Conservation (phyloP, 1,139 yeast genomes). For the Kodamaea sp. region DNA sequence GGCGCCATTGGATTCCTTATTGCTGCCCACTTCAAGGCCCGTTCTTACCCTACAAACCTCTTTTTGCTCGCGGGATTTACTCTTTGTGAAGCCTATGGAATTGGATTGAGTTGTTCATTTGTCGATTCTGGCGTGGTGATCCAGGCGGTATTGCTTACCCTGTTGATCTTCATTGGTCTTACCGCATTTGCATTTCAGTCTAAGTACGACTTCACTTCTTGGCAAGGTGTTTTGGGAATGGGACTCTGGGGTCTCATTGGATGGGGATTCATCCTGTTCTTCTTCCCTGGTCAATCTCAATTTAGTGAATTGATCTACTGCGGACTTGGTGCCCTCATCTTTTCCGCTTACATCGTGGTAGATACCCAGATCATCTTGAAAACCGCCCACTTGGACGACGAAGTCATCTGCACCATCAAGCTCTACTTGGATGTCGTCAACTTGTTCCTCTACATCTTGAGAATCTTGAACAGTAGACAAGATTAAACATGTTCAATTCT, state of each 20-base stretch:
- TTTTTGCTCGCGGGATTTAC: conserved; percentile 67
- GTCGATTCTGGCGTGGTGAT: conserved; percentile 66
- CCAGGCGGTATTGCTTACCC: conserved; percentile 71
- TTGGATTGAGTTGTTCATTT: conserved; percentile 68
- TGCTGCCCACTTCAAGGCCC: conserved; percentile 58
- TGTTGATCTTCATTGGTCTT: conserved; percentile 70
- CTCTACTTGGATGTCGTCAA: conserved; percentile 82
- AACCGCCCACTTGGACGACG: conserved; percentile 83
- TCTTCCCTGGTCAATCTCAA: conserved; percentile 59
- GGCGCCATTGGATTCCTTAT: conserved; percentile 66
- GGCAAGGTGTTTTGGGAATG: conserved; percentile 66
- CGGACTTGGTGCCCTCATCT: conserved; percentile 71
- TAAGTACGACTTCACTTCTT: conserved; percentile 74
- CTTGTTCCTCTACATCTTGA: conserved; percentile 72
- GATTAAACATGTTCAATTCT: no score
- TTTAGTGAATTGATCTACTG: conserved; percentile 65
- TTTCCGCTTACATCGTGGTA: conserved; percentile 70
- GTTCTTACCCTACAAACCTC: conserved; percentile 64
- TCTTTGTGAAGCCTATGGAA: conserved; percentile 67
- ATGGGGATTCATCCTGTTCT: conserved; percentile 67
- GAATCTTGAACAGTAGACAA: conserved; percentile 58
- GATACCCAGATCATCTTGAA: conserved; percentile 85
- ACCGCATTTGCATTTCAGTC: conserved; percentile 79
- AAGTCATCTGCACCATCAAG: conserved; percentile 73
- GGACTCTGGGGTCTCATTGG: conserved; percentile 72